phyloP scores from a whole-genome alignment of 257 asterid genomes.

The Hygrophila difformis region DNA sequence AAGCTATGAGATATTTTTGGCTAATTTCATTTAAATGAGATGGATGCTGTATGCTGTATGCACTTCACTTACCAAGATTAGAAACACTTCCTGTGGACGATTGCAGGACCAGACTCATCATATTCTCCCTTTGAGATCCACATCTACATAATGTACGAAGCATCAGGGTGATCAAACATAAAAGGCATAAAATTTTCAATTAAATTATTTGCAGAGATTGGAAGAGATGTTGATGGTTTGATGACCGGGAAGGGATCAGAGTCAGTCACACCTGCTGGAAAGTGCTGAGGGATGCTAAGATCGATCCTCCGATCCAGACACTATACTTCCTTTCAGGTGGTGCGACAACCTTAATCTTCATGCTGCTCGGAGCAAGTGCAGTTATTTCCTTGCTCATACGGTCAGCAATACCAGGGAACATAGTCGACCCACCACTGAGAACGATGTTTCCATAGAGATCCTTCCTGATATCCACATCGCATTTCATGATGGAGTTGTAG shows the following conservation, averaged over 20 bases:
- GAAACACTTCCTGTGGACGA: conserved; percentile 63
- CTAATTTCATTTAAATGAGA: too few relatives aligned
- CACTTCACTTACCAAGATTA: conserved; percentile 29
- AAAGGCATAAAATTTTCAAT: too few relatives aligned
- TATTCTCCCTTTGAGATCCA: conserved; percentile 54
- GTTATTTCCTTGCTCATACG: conserved; percentile 67
- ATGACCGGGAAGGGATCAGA: too few relatives aligned
- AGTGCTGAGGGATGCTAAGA: conserved; percentile 57
- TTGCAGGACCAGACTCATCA: conserved; percentile 55
- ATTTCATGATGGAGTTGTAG: conserved; percentile 50
- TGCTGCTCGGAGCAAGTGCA: conserved; percentile 57
- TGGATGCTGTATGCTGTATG: too few relatives aligned
- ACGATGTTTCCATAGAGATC: conserved; percentile 59
- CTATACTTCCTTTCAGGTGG: conserved; percentile 70
- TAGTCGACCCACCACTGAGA: conserved; percentile 70
- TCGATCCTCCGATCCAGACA: conserved; percentile 73
- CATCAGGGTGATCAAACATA: too few relatives aligned
- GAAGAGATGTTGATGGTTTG: too few relatives aligned
- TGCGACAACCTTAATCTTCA: conserved; percentile 61
- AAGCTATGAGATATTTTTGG: too few relatives aligned
- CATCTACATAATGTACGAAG: conserved; percentile 32
- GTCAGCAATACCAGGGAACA: conserved; percentile 67
- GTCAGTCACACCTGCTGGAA: conserved; percentile 77
- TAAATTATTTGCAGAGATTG: too few relatives aligned
- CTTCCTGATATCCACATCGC: conserved; percentile 50